Evolutionary conservation across 2,329 filamentous ascomycete genomes (phyloP), one percentile per base, ranked within the genome.

Genomic region (Hypoxylon sp.): DNA sequence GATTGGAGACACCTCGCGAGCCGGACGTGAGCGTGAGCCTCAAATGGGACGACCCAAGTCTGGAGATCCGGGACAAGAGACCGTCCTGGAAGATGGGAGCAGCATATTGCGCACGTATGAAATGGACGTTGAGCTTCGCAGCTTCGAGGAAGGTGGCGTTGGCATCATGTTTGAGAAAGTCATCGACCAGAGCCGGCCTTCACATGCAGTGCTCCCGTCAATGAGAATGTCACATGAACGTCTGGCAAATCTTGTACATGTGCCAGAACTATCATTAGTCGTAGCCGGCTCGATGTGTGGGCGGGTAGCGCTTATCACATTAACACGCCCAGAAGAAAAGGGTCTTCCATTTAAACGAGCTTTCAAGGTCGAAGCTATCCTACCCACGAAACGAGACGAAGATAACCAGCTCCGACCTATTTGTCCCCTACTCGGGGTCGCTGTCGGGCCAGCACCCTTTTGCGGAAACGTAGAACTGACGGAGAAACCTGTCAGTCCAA

Each of bases 181-280:
- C 36, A 77, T 73, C 23, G 66, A 67, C 9, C 72, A 77, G 13
- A 46, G 52, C 2, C 67, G 72, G 7, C 70, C 72, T 28, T 34
- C 58, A 4, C 68, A 74, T 3, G 73, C 74, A 69, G 78, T 82
- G 75, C 58, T 82, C 74, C 59, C 74, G 68, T 14, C 46, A 9
- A 66, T 75, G 69, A 62, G 65, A 14, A 14, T 63, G 3, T 70
- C 69, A n/a, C 58, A 67, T 45, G 83, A 89, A 69, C 84, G 89
- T 2, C 79, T 93, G 21, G 90, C 86, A 78, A 88, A 92, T 83
- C 79, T 88, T 38, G 80, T 85, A 0, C 84, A 89, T 55, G 87
- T 94, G 1, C 90, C 90, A 0, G 89, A 92, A 72, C 81, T 96
- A 1, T 90, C 85, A n/a, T 81, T 94, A 13, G 85, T 94, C 7